Evolutionary conservation across 257 asterid genomes (phyloP), one percentile per base, ranked within the genome.

Genomic region (Nicotiana tomentosiformis): DNA sequence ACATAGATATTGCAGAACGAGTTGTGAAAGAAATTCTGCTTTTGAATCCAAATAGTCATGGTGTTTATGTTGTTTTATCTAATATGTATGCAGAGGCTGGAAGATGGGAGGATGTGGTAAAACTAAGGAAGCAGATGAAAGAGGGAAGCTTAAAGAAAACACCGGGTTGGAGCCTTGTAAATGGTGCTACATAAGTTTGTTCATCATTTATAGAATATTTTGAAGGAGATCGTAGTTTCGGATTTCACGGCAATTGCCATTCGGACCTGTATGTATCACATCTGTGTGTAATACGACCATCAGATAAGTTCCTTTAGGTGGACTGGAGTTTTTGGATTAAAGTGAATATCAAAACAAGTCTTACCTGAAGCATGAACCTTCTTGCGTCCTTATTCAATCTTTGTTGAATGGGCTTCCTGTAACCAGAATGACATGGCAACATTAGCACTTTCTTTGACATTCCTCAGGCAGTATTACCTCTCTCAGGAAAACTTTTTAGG

Each of bases 71-170:
- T 66, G 89, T 92, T 57, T 86, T 95, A 88, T 94, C 98, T 53
- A 94, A 93, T 82, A 93, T 94, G 94, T 92, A 93, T 77, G 99
- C 99, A 0, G 95, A 95, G 89, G 91, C 90, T 35, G 97, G 92
- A 56, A 84, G 97, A 84, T 95, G 98, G 99, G 96, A 93, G 30
- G 95, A 90, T 84, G 99, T 94, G 82, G 56, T 80, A 79, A 62
- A 79, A 76, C 82, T 87, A 86, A 90, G 98, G 87, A 87, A 90
- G 88, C 87, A 69, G 74, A 95, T 95, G 95, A 92, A 88, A 74
- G 87, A 90, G 37, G 91, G 80, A 68, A 86, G 90, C 84, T 84
- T 88, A 86, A 91, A 88, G 90, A 95, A 94, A 88, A 90, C 88
- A 20, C 93, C 95, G 0, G 98, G 97, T 33, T 90, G 90, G 94